Percentiles rank a stretch among this genome's conserved stretches.
Conservation (phyloP, 1,284 basidiomycete genomes). For the Cryptococcus sp. region DNA sequence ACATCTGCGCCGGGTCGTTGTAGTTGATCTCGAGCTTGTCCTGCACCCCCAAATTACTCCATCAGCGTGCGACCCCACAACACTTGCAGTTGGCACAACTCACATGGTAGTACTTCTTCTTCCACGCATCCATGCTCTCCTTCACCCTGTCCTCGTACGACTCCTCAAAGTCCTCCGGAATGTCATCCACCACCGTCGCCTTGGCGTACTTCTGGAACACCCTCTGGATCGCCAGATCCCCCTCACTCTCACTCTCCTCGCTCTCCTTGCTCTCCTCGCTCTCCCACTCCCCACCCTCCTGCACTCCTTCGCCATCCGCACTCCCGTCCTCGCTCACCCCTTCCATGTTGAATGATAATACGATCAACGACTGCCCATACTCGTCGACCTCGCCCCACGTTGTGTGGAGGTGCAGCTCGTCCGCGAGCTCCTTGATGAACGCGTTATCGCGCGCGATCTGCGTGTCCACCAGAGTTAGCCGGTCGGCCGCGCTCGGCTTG, state of each 20-base stretch:
- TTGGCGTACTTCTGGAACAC: slow-evolving; percentile 85
- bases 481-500: slow-evolving; percentile 51
- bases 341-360: slow-evolving; percentile 57
- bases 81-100: slow-evolving; percentile 22
- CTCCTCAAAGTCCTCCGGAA: slow-evolving; percentile 68
- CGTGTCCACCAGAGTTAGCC: slow-evolving; percentile 67
- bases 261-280: slow-evolving; percentile 53
- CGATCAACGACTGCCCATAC: slow-evolving; percentile 59
- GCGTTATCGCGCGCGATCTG: slow-evolving; percentile 71
- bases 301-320: slow-evolving; percentile 22
- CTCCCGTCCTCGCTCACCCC: slow-evolving; percentile 40
- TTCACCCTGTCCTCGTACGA: slow-evolving; percentile 68
- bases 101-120: slow-evolving; percentile 83
- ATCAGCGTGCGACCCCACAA: neutral
- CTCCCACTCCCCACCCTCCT: slow-evolving; percentile 19
- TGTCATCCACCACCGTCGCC: slow-evolving; percentile 68
- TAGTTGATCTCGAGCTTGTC: slow-evolving; percentile 79
- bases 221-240: slow-evolving; percentile 53
- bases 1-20: slow-evolving; percentile 62
- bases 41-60: slow-evolving; percentile 46
- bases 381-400: slow-evolving; percentile 89
- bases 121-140: slow-evolving; percentile 90
- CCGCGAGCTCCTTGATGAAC: slow-evolving; percentile 71
- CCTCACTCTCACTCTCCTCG: slow-evolving; percentile 23
- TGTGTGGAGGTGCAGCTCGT: slow-evolving; percentile 68